Percentiles rank a stretch among this genome's conserved stretches.
Conservation (phyloP, 805 yeast species). For the Saturnispora bothae region DNA sequence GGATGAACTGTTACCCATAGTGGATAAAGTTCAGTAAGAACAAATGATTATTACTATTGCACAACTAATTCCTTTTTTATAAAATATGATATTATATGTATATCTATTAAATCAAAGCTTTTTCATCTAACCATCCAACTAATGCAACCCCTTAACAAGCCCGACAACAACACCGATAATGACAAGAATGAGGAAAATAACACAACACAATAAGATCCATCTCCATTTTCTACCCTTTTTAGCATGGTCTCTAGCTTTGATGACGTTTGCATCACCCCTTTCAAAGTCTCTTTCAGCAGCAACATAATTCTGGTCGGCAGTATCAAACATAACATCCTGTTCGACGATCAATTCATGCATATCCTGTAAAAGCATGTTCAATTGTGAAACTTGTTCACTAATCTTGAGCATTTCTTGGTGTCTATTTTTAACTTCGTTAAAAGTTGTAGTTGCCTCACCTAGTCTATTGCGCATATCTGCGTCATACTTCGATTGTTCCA, state of each 20-base stretch:
- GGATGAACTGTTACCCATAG: no score
- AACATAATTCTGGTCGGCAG: constrained; percentile 63
- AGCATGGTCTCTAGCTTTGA: constrained; percentile 73
- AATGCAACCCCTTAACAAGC: constrained; percentile 23
- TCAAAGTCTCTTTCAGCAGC: constrained; percentile 79
- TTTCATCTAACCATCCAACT: background rate
- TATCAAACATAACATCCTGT: constrained; percentile 76
- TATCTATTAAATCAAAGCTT: background rate
- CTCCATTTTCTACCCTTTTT: constrained; percentile 78
- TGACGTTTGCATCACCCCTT: constrained; percentile 83
- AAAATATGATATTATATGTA: no score
- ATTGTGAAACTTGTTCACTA: constrained; percentile 86
- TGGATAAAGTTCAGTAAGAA: no score
- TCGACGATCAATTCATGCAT: constrained; percentile 91
- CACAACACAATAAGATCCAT: constrained; percentile 61
- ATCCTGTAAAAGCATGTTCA: constrained; percentile 82
- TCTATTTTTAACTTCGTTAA: constrained; percentile 83
- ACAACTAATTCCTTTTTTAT: no score
- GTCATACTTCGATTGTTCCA: constrained; percentile 31
- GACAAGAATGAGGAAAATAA: constrained; percentile 36
- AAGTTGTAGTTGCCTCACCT: constrained; percentile 79
- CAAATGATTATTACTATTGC: no score
- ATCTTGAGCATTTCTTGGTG: constrained; percentile 83
- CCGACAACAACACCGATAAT: constrained; percentile 43
- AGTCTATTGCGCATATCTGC: constrained; percentile 39